These are phyloP conservation scores for Marasmius tenuissimus DNA, from an alignment of 1,284 basidiomycete genomes.

Conservation along the genomic window DNA sequence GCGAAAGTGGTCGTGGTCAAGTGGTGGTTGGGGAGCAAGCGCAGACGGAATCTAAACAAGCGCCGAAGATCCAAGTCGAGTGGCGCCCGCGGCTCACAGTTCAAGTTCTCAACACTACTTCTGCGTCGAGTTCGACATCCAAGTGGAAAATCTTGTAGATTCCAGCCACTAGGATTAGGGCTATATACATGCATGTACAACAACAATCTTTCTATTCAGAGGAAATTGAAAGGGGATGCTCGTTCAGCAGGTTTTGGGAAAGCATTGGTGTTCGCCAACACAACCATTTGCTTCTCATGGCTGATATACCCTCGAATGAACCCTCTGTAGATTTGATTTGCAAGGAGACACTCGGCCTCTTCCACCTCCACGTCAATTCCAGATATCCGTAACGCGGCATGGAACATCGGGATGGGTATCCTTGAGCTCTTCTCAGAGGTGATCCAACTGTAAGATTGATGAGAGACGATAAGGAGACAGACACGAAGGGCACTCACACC, in stretches of 20 bases:
- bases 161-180: too few species aligned
- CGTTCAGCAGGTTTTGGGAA: conserved; percentile 76
- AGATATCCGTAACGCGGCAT: conserved; percentile 65
- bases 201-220: conserved; percentile 15
- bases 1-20: too few species aligned
- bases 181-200: too few species aligned
- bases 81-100: too few species aligned
- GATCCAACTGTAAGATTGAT: conserved; percentile 63
- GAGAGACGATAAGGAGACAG: conserved; percentile 1
- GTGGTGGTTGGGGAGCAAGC: too few species aligned
- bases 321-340: conserved; percentile 92
- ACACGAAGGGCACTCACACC: conserved; percentile 57
- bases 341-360: conserved; percentile 93
- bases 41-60: too few species aligned
- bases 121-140: too few species aligned
- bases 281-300: conserved; percentile 92
- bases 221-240: conserved; percentile 49
- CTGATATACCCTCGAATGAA: conserved; percentile 95
- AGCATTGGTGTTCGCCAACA: conserved; percentile 78
- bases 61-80: too few species aligned
- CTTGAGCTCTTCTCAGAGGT: conserved; percentile 69
- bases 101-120: too few species aligned
- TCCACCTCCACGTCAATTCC: conserved; percentile 64
- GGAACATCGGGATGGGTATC: conserved; percentile 79
- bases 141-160: too few species aligned